These are phyloP conservation scores for Globisporangium okanoganense DNA, from an alignment of 352 stramenopile genomes.

Conservation along the genomic window DNA sequence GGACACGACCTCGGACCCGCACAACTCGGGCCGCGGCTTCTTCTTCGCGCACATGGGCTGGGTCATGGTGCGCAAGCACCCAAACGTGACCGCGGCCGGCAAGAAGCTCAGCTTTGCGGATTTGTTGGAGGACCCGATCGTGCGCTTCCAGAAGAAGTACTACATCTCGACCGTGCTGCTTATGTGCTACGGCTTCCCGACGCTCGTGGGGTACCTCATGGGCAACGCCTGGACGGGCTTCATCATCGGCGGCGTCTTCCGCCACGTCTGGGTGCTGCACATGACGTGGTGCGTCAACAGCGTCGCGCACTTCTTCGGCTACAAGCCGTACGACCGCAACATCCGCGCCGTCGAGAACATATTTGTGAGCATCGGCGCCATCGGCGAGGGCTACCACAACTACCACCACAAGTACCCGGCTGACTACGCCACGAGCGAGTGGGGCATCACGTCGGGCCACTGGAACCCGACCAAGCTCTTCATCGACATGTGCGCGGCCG, in stretches of 20 bases:
- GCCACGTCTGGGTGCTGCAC: slow-evolving; percentile 96
- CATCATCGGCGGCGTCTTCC: slow-evolving; percentile 94
- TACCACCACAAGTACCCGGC: slow-evolving; percentile 97
- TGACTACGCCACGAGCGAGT: slow-evolving; percentile 98
- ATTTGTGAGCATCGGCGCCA: slow-evolving; percentile 93
- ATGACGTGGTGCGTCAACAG: slow-evolving; percentile 99
- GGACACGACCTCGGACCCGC: slow-evolving; percentile 92
- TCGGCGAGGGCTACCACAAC: slow-evolving; percentile 99
- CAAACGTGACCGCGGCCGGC: slow-evolving; percentile 79
- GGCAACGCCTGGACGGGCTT: slow-evolving; percentile 93
- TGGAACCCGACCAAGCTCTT: slow-evolving; percentile 98
- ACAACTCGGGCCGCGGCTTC: slow-evolving; percentile 97
- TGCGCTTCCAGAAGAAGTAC: slow-evolving; percentile 96
- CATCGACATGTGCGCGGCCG: slow-evolving; percentile 91
- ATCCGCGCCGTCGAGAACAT: slow-evolving; percentile 96
- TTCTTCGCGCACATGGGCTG: slow-evolving; percentile 99
- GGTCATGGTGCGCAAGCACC: slow-evolving; percentile 98
- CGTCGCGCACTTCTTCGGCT: slow-evolving; percentile 97
- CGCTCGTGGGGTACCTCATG: slow-evolving; percentile 86
- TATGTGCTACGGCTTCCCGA: slow-evolving; percentile 97
- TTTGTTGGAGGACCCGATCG: slow-evolving; percentile 90
- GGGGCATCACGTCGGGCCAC: slow-evolving; percentile 92
- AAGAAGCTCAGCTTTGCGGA: slow-evolving; percentile 96
- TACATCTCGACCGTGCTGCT: slow-evolving; percentile 88
- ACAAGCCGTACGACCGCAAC: slow-evolving; percentile 97